Evolutionary conservation across 208 protist species (phyloP).

Genomic region (Leishmania braziliensis): DNA sequence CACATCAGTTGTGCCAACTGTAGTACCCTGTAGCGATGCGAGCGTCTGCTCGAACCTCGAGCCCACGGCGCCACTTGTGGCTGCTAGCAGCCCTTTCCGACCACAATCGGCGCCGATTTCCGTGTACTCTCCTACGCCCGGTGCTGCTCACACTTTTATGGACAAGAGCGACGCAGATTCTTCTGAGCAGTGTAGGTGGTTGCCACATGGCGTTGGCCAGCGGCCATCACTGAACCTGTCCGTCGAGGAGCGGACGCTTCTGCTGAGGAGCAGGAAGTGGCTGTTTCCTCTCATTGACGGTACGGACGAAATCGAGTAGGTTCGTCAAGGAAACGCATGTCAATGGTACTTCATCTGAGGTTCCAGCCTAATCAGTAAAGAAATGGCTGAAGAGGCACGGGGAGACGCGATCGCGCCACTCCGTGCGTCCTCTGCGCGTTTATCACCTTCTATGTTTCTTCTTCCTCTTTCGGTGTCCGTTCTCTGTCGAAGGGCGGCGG

Average conservation of each 20-base stretch:
- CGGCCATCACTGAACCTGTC: slow-evolving; percentile 20
- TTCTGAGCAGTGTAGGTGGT: background rate
- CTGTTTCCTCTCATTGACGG: slow-evolving; percentile 31
- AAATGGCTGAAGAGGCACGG: too few relatives aligned
- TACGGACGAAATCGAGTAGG: slow-evolving; percentile 17
- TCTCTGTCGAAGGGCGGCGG: background rate
- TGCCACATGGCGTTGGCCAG: background rate
- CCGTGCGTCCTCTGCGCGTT: background rate
- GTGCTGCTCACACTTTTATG: background rate
- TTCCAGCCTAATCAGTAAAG: background rate
- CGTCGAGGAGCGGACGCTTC: slow-evolving; percentile 24
- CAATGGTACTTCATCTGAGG: background rate
- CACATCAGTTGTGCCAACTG: slow-evolving; percentile 2
- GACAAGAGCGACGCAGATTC: background rate
- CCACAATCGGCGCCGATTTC: background rate
- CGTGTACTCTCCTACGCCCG: background rate
- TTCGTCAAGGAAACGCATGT: background rate
- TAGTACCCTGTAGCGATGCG: background rate
- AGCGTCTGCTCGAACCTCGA: background rate
- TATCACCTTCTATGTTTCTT: background rate
- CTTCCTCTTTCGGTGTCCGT: background rate
- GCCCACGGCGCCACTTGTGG: background rate
- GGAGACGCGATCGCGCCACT: background rate
- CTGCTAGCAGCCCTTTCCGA: slow-evolving; percentile 1
- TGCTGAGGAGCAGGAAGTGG: slow-evolving; percentile 26